Evolutionary conservation across 169 alveolate genomes (phyloP).

Genomic region (Hepatocystis sp.): DNA sequence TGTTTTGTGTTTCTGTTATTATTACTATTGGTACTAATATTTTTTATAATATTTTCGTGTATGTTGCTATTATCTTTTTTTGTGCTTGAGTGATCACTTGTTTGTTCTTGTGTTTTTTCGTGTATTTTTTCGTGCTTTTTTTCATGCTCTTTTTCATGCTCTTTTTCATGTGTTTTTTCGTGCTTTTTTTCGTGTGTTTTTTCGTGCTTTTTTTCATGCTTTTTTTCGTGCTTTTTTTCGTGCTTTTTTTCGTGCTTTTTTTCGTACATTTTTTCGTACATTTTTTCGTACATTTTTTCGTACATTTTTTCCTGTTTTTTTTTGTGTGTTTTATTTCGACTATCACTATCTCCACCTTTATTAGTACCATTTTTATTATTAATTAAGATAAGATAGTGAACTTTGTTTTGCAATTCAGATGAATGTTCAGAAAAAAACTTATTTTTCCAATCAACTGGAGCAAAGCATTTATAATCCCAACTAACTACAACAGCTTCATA

Average conservation of each 20-base stretch:
- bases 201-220: neutral
- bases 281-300: neutral
- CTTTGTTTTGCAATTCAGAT: constrained; percentile 29
- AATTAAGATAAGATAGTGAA: constrained; percentile 56
- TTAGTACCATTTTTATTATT: constrained; percentile 14
- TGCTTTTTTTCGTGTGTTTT: neutral
- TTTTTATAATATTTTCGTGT: neutral
- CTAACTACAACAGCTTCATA: constrained; percentile 69
- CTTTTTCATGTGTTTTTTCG: neutral
- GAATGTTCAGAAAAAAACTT: constrained; percentile 48
- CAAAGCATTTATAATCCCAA: constrained; percentile 70
- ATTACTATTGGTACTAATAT: too few species aligned
- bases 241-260: too few species aligned
- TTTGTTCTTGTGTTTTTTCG: neutral
- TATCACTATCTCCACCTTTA: neutral
- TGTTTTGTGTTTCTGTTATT: too few species aligned
- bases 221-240: too few species aligned
- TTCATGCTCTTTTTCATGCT: neutral
- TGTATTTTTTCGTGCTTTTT: neutral
- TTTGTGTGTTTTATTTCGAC: neutral
- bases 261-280: neutral
- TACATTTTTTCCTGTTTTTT: neutral
- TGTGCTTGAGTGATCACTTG: neutral
- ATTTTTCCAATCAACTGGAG: constrained; percentile 69
- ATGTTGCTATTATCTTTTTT: too few species aligned